These are phyloP conservation scores for Metschnikowia colocasiae DNA, from an alignment of 805 yeast species.

Conservation along the genomic window DNA sequence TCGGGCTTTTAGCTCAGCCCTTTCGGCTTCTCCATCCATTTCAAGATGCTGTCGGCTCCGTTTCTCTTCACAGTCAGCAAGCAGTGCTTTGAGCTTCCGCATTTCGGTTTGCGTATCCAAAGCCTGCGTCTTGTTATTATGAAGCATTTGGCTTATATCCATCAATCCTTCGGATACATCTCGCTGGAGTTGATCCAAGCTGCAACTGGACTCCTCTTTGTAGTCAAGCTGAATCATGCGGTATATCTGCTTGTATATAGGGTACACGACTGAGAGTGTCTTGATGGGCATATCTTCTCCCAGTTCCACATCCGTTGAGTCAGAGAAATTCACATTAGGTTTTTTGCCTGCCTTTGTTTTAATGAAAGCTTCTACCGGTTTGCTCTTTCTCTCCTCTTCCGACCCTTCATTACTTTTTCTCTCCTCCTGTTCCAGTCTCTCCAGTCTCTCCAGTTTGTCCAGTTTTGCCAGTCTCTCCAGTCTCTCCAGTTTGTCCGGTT, in stretches of 20 bases:
- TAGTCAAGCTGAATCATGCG: slow-evolving; percentile 5
- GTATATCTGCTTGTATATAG: slow-evolving; percentile 8
- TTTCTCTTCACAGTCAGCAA: not conserved
- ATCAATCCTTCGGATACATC: slow-evolving; percentile 9
- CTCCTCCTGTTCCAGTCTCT: not conserved
- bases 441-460: too few relatives aligned
- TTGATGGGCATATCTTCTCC: not conserved
- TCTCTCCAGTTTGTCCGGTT: too few relatives aligned
- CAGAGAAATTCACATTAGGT: slow-evolving; percentile 9
- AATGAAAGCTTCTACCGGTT: not conserved
- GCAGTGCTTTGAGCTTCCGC: not conserved
- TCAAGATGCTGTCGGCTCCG: not conserved
- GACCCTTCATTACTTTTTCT: not conserved
- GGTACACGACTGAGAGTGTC: not conserved
- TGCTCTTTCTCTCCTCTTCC: not conserved
- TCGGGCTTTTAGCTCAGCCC: not conserved
- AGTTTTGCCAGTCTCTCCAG: too few relatives aligned
- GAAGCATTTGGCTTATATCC: slow-evolving; percentile 5
- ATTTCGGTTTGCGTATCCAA: not conserved
- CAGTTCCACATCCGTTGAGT: slow-evolving; percentile 16
- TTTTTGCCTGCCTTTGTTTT: not conserved
- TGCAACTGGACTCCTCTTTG: not conserved
- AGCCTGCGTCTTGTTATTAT: slow-evolving; percentile 2
- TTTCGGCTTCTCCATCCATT: not conserved
- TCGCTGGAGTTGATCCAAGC: slow-evolving; percentile 3